These are phyloP conservation scores for Gardenia jasminoides DNA, from an alignment of 257 asterid species.

Conservation along the genomic window DNA sequence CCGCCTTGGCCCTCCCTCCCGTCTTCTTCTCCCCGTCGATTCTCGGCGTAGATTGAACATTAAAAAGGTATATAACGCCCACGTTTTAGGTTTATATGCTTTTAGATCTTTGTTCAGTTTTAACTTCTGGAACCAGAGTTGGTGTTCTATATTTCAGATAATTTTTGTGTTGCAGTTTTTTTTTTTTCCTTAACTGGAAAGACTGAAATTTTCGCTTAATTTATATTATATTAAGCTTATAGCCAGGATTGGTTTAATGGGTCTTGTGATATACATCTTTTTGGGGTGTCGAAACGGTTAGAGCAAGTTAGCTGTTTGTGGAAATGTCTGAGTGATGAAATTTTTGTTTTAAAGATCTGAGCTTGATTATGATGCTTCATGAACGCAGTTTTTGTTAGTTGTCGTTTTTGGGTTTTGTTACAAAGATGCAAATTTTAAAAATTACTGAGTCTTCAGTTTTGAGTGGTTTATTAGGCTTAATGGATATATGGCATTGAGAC, in stretches of 20 bases:
- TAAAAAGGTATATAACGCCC: neutral
- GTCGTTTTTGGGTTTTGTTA: neutral
- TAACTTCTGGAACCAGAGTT: neutral
- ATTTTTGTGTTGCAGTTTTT: neutral
- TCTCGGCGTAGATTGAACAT: neutral
- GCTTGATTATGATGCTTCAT: neutral
- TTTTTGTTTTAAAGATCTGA: neutral
- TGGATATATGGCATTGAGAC: neutral
- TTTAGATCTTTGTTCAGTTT: neutral
- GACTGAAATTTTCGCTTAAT: neutral
- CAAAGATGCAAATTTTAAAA: neutral
- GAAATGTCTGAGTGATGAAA: neutral
- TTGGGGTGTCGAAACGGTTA: neutral
- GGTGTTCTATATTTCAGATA: neutral
- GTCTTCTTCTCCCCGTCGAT: neutral
- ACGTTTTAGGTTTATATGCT: neutral
- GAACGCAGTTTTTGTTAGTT: neutral
- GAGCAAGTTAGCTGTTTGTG: neutral
- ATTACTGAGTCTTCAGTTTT: neutral
- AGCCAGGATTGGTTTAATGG: neutral
- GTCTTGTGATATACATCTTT: neutral
- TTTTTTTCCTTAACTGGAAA: neutral
- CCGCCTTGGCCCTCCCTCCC: neutral
- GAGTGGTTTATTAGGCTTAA: neutral
- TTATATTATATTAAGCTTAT: neutral